phyloP scores from a whole-genome alignment of 768 basidiomycete genomes.

The Flagelloscypha sp. region DNA sequence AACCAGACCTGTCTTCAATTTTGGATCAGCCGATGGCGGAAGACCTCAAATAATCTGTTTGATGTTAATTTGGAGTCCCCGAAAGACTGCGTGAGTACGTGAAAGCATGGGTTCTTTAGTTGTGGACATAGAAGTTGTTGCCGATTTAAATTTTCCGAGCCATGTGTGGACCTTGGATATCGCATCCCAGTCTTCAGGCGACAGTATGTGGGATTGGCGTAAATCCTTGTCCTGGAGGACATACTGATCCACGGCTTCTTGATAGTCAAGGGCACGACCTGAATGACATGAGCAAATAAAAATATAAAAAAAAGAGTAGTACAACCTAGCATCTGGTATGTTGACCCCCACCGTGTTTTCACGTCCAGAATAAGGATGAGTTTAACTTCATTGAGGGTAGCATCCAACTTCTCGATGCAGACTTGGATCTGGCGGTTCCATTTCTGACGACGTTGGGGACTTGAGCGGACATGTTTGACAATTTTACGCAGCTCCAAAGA shows the following conservation, averaged over 20 bases:
- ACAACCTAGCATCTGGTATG: constrained; percentile 13
- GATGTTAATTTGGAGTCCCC: constrained; percentile 1
- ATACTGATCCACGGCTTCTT: constrained; percentile 2
- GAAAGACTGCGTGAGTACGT: constrained; percentile 5
- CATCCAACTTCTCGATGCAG: too few species aligned
- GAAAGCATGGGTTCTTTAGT: constrained; percentile 12
- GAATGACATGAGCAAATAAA: not conserved
- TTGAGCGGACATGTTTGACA: constrained; percentile 13
- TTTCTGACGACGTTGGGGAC: constrained; percentile 9
- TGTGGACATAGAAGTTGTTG: constrained; percentile 15
- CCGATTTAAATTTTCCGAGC: constrained; percentile 8
- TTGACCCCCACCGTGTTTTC: constrained; percentile 14
- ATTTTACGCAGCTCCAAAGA: constrained; percentile 19
- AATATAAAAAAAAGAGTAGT: not conserved
- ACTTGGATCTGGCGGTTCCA: constrained; percentile 4
- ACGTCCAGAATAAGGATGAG: constrained; percentile 15
- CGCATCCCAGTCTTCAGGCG: constrained; percentile 9
- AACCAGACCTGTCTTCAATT: constrained; percentile 1
- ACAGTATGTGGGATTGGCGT: constrained; percentile 1
- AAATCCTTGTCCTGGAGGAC: constrained; percentile 7
- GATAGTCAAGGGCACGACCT: constrained; percentile 14
- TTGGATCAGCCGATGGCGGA: not conserved
- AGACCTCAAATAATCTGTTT: not conserved
- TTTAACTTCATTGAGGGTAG: not conserved
- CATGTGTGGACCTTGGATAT: constrained; percentile 8